Base-by-base conservation (phyloP, 2,329 filamentous ascomycete species). In the Graphilbum fragrans region DNA sequence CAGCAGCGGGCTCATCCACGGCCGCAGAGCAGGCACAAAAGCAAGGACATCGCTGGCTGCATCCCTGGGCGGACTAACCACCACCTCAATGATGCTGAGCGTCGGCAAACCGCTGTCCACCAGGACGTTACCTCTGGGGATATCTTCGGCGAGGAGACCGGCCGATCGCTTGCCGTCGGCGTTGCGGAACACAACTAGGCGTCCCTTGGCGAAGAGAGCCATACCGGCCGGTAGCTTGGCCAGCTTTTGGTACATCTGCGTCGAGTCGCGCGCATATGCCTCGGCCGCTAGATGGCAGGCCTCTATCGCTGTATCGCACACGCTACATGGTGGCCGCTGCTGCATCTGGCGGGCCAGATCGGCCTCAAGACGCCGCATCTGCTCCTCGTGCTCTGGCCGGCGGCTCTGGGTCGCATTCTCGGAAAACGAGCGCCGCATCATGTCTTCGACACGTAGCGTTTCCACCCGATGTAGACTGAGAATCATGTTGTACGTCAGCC, bases 361-460 rank as follows among this genome's bases (percentile, higher is more conserved):
- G 4, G 86, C 88, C 58, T 98, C 88, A 0, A 88, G 93, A 3
- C 94, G 52, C 57, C 90, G 87, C 46, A 98, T 86, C 44, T 87
- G 83, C 60, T 94, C 94, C 61, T 98, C 88, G 53, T 96, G 90
- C 59, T 96, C 88, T 0, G 92, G 92, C 1, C 96, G 68, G 12
- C 96, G 64, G 47, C 93, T 88, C 56, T 98, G 92, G 0, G 90
- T 96, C 20, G 90, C 90, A 61, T 98, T 92, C 60, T 98, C 92
- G 40, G 90, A 95, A 68, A 98, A 98, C 59, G 88, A 95, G 50
- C 92, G 82, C 71, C 98, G 98, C 67, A 98, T 98, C 92, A 98
- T 98, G 62, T 98, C 92, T 59, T 98, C 92, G 52, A 98, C 96
- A 65, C 95, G 96, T 49, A 98, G 65, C 3, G 92, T 92, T 60